These are phyloP conservation scores for Kuraishia piskuri DNA, from an alignment of 805 yeast species.

Conservation along the genomic window DNA sequence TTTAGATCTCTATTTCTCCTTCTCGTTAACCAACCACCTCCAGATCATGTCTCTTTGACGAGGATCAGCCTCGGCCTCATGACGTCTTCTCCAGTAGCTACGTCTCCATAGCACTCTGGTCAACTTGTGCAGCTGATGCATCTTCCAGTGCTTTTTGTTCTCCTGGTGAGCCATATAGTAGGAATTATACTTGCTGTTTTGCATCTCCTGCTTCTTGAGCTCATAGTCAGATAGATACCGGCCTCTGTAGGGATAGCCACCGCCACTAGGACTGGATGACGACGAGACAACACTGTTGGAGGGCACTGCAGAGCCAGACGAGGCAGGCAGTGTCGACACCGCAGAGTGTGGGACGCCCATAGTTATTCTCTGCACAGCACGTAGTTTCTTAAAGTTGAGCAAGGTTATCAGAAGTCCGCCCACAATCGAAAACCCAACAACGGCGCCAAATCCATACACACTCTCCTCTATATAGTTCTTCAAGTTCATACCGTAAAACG, in stretches of 20 bases:
- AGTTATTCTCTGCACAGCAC: constrained; percentile 58
- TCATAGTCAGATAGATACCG: background rate
- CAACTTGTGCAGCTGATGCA: background rate
- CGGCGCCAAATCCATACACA: constrained; percentile 49
- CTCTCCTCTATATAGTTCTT: constrained; percentile 73
- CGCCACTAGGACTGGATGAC: background rate
- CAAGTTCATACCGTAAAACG: constrained; percentile 84
- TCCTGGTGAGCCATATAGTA: background rate
- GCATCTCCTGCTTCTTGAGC: background rate
- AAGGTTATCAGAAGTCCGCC: constrained; percentile 48
- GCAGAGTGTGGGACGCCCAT: constrained; percentile 32
- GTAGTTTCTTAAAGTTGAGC: constrained; percentile 46
- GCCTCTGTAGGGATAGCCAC: background rate
- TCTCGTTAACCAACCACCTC: constrained; percentile 46
- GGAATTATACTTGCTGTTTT: background rate
- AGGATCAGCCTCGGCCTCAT: constrained; percentile 16
- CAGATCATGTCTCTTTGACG: constrained; percentile 37
- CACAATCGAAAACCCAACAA: constrained; percentile 40
- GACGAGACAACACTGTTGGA: background rate
- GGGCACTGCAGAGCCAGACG: background rate
- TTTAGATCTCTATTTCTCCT: constrained; percentile 15
- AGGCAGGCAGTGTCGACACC: background rate
- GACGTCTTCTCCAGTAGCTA: constrained; percentile 3
- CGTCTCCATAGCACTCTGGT: background rate
- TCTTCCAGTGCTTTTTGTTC: background rate